Conservation (phyloP, 73 alveolate genomes). For the Tetrahymena borealis region DNA sequence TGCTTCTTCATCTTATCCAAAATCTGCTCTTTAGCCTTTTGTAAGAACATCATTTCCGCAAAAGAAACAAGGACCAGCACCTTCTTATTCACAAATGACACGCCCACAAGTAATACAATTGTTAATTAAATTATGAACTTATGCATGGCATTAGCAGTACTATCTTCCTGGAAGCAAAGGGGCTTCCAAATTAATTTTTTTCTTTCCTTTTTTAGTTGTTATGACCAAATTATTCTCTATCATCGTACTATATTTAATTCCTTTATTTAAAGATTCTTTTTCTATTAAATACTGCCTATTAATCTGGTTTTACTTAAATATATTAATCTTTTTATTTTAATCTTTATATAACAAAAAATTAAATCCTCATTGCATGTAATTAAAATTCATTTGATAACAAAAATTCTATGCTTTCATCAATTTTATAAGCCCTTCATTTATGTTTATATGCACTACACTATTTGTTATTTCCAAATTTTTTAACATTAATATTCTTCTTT, state of each 20-base stretch:
- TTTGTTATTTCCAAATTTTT: too few species aligned
- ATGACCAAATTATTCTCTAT: background rate
- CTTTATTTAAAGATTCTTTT: too few species aligned
- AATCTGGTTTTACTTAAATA: too few species aligned
- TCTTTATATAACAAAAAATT: background rate
- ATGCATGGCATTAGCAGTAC: slow-evolving; percentile 75
- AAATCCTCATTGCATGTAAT: too few species aligned
- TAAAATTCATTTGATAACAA: too few species aligned
- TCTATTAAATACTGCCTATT: background rate
- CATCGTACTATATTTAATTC: background rate
- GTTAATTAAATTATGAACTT: slow-evolving; percentile 71
- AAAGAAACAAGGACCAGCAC: slow-evolving; percentile 84
- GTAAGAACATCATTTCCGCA: slow-evolving; percentile 62
- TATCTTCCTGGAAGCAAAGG: slow-evolving; percentile 7
- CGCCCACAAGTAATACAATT: slow-evolving; percentile 87
- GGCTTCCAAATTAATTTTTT: background rate
- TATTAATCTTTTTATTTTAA: background rate
- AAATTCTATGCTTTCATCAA: too few species aligned
- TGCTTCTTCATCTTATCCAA: slow-evolving; percentile 4
- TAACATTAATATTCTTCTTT: too few species aligned
- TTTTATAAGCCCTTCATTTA: too few species aligned
- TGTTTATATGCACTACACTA: too few species aligned
- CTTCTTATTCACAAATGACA: slow-evolving; percentile 81
- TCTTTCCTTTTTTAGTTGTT: background rate
- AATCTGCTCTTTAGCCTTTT: slow-evolving; percentile 11